Conservation (phyloP, 2,329 filamentous ascomycete genomes). For the Fusarium xylarioides region DNA sequence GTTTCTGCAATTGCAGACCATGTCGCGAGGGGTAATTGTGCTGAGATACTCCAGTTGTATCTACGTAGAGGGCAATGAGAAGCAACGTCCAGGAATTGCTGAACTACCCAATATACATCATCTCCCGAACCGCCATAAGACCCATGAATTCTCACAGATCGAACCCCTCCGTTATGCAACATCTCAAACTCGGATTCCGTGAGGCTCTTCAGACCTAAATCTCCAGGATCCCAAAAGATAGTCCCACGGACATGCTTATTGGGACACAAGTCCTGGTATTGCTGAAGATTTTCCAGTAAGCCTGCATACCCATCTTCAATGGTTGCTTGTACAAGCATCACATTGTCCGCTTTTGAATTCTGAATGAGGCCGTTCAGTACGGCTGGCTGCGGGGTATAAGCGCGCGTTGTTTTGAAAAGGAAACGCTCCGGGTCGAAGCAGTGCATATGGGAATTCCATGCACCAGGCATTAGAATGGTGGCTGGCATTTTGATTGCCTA, state of each 20-base stretch:
- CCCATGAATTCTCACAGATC: background rate
- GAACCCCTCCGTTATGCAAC: background rate
- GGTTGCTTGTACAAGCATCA: conserved; percentile 9
- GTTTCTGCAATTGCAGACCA: conserved; percentile 1
- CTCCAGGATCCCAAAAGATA: background rate
- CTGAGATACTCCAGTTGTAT: conserved; percentile 1
- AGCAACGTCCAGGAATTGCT: background rate
- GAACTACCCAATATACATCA: background rate
- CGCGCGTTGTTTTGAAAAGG: background rate
- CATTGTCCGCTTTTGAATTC: background rate
- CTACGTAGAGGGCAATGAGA: background rate
- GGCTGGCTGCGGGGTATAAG: conserved; percentile 5
- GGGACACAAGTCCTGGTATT: background rate
- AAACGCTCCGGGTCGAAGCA: background rate
- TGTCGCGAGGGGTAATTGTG: background rate
- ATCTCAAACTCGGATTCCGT: background rate
- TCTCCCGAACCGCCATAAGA: background rate
- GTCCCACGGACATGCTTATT: background rate
- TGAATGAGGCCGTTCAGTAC: background rate
- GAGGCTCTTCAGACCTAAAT: background rate
- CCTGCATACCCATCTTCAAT: conserved; percentile 6
- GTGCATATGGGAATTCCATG: conserved; percentile 5
- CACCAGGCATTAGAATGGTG: background rate
- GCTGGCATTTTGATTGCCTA: background rate
- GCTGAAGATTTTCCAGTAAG: background rate